Conservation (phyloP, 108 stramenopile species). For the Epithemia pelagica region DNA sequence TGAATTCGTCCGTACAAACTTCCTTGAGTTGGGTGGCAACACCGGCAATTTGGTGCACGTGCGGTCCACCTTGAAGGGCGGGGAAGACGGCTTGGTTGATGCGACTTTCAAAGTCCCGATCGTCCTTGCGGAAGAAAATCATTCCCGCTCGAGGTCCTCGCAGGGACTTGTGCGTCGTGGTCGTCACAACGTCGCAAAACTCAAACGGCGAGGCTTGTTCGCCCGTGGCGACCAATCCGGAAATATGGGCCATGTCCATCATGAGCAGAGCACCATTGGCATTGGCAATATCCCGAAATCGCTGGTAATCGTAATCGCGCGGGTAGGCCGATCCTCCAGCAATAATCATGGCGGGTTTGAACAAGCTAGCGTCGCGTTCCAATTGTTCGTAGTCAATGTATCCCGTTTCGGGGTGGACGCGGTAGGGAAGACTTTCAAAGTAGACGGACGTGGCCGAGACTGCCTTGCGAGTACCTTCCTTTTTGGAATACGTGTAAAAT, state of each 20-base stretch:
- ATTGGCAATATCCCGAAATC: conserved; percentile 97
- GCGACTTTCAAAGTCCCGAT: conserved; percentile 87
- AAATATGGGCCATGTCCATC: conserved; percentile 99
- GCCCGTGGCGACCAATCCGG: conserved; percentile 94
- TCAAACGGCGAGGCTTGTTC: conserved; percentile 93
- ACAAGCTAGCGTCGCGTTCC: conserved; percentile 82
- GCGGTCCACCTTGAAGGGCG: conserved; percentile 98
- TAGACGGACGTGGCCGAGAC: conserved; percentile 99
- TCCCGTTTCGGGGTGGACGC: conserved; percentile 93
- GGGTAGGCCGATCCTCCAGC: conserved; percentile 99
- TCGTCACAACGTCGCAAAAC: conserved; percentile 96
- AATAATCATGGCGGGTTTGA: conserved; percentile 98
- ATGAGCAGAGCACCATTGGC: conserved; percentile 95
- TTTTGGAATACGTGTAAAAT: conserved; percentile 98
- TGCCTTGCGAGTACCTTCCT: conserved; percentile 94
- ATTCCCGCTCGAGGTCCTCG: conserved; percentile 99
- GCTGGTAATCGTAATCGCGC: conserved; percentile 97
- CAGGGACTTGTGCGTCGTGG: conserved; percentile 99
- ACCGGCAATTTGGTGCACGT: conserved; percentile 99
- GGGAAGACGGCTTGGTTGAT: conserved; percentile 99
- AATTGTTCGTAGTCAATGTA: conserved; percentile 94
- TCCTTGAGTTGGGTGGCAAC: conserved; percentile 98
- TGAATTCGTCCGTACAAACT: conserved; percentile 93
- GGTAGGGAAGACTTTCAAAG: conserved; percentile 99
- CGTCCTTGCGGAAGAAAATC: conserved; percentile 99